Conservation (phyloP, 441 rosid genomes). For the Bocquillonia castaneifolia region DNA sequence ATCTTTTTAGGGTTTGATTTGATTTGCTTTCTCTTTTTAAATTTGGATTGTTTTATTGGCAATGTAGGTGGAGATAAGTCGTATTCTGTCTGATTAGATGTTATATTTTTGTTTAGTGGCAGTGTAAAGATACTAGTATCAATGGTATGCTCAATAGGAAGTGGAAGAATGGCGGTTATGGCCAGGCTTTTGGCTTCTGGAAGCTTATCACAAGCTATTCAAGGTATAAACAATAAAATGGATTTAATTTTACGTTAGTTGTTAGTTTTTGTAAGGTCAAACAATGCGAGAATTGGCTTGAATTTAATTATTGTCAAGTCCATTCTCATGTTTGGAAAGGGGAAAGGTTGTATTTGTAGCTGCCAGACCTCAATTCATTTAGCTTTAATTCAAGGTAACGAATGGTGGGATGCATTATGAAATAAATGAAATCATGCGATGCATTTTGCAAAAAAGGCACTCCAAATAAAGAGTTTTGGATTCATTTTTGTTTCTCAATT, state of each 20-base stretch:
- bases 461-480: too few species aligned
- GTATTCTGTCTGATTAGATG: neutral
- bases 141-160: constrained; percentile 63
- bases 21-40: neutral
- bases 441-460: too few species aligned
- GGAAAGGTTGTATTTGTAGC: too few species aligned
- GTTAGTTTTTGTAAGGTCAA: too few species aligned
- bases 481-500: neutral
- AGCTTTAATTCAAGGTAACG: too few species aligned
- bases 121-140: constrained; percentile 24
- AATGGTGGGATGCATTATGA: too few species aligned
- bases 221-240: constrained; percentile 27
- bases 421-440: too few species aligned
- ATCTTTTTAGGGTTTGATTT: constrained; percentile 18
- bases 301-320: too few species aligned
- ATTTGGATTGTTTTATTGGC: constrained; percentile 3
- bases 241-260: too few species aligned
- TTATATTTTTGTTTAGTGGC: constrained; percentile 11
- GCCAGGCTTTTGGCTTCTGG: constrained; percentile 48
- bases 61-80: constrained; percentile 14
- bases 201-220: constrained; percentile 30
- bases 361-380: too few species aligned
- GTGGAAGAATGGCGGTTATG: constrained; percentile 62
- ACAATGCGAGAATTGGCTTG: too few species aligned
- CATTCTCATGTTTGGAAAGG: too few species aligned